Base-by-base conservation (phyloP, 805 yeast genomes). In the Yarrowia sp. region DNA sequence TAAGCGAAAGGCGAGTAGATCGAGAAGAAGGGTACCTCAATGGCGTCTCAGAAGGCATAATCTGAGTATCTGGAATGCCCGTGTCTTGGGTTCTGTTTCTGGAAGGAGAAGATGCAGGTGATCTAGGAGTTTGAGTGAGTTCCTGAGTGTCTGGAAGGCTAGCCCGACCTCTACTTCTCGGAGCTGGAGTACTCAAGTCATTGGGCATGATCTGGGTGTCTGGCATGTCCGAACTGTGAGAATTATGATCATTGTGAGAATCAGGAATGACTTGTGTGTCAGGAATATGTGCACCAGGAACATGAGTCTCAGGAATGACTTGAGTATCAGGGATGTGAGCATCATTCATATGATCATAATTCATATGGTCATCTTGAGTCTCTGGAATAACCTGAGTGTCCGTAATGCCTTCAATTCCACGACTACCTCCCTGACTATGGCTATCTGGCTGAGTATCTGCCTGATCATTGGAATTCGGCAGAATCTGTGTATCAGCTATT, bases 291-390 rank as follows among this genome's bases (percentile, higher is more conserved):
- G 30, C 6, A 24, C 30, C 30, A 24, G 3, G 3, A 5, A 7
- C 30, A 24, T 24, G 30, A 24, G 30, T 24, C 30, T 24, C 30
- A 5, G 30, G 30, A 24, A 53, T 19, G 13, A 53, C 39, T 20
- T 53, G 60, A 1, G 60, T 53, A 9, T 53, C 60, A 13, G 60
- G 60, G n/a, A n/a, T n/a, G n/a, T n/a, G n/a, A n/a, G n/a, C n/a
- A n/a, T n/a, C n/a, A n/a, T n/a, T n/a, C n/a, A n/a, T n/a, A n/a
- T n/a, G n/a, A n/a, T n/a, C n/a, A n/a, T n/a, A n/a, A n/a, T n/a
- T n/a, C n/a, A n/a, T n/a, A n/a, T n/a, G n/a, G n/a, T n/a, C n/a
- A n/a, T n/a, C n/a, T n/a, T 24, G 30, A 24, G 30, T 24, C 30
- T 24, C 30, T 24, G 30, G 30, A 24, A 53, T 19, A 13, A 53